phyloP scores from a whole-genome alignment of 2,329 filamentous ascomycete species.

The Colletotrichum lini region DNA sequence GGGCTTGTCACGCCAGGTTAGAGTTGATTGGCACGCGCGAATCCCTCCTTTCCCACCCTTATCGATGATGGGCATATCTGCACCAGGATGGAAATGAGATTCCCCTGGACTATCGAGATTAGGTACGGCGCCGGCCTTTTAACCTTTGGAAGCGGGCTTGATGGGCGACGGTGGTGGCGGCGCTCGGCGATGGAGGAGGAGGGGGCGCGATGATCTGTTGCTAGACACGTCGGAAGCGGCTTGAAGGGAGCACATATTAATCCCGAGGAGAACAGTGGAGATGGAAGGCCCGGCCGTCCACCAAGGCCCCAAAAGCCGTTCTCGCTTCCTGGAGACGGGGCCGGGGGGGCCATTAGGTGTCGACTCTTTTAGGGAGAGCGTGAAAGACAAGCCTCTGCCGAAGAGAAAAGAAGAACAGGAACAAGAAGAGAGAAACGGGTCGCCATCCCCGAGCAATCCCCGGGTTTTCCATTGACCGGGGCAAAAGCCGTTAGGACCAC shows the following conservation, averaged over 20 bases:
- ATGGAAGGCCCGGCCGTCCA: slow-evolving; percentile 8
- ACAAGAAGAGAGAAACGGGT: not conserved
- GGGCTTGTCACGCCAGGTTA: not conserved
- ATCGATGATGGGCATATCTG: slow-evolving; percentile 29
- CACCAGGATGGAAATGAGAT: slow-evolving; percentile 34
- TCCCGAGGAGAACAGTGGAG: slow-evolving; percentile 34
- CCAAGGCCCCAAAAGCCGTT: slow-evolving; percentile 1
- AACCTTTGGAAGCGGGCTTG: slow-evolving; percentile 24
- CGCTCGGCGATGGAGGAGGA: slow-evolving; percentile 5
- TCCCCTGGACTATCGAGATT: slow-evolving; percentile 40
- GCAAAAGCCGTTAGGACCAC: not conserved
- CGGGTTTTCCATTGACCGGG: not conserved
- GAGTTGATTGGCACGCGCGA: slow-evolving; percentile 15
- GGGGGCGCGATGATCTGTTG: slow-evolving; percentile 25
- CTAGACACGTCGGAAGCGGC: slow-evolving; percentile 25
- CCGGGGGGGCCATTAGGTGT: not conserved
- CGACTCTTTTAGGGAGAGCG: not conserved
- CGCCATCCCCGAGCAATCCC: not conserved
- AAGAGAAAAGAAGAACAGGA: not conserved
- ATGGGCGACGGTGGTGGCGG: slow-evolving; percentile 7
- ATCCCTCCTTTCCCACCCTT: slow-evolving; percentile 10
- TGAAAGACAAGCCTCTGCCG: not conserved
- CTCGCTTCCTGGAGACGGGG: not conserved
- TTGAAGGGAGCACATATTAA: slow-evolving; percentile 33
- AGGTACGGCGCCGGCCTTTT: slow-evolving; percentile 31